Evolutionary conservation across 352 stramenopile genomes (phyloP).

Genomic region (Phytophthora tubulina): DNA sequence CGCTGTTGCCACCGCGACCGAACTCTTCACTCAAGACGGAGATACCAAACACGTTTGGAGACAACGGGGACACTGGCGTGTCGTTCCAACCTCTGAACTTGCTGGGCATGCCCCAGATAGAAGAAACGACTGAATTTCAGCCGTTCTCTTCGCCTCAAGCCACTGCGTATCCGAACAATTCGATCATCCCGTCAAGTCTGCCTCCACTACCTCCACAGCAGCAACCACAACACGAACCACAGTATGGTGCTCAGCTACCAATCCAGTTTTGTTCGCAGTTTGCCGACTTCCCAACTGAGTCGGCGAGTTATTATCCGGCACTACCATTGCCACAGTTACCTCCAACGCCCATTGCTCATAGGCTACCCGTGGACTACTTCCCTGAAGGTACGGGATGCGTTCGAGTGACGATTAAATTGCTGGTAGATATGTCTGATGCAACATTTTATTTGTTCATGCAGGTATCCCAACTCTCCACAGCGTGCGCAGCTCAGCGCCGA

Average conservation of each 20-base stretch:
- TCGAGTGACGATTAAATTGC: not conserved
- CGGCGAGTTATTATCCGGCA: slow-evolving; percentile 22
- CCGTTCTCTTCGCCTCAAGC: slow-evolving; percentile 30
- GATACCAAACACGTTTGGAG: slow-evolving; percentile 8
- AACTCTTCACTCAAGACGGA: slow-evolving; percentile 14
- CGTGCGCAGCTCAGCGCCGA: slow-evolving; percentile 21
- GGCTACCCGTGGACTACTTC: slow-evolving; percentile 31
- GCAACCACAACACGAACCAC: slow-evolving; percentile 11
- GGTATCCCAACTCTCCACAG: slow-evolving; percentile 32
- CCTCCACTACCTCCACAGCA: slow-evolving; percentile 1
- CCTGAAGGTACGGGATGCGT: slow-evolving; percentile 26
- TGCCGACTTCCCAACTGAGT: slow-evolving; percentile 19
- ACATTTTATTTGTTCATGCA: slow-evolving; percentile 7
- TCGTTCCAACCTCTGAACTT: slow-evolving; percentile 18
- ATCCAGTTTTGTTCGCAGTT: slow-evolving; percentile 26
- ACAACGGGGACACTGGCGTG: not conserved
- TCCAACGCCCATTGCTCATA: slow-evolving; percentile 4
- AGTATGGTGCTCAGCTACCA: slow-evolving; percentile 20
- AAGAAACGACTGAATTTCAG: slow-evolving; percentile 43
- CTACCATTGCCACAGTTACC: slow-evolving; percentile 1
- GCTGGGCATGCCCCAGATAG: slow-evolving; percentile 35
- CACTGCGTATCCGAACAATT: slow-evolving; percentile 8
- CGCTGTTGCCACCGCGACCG: not conserved
- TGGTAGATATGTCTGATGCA: not conserved
- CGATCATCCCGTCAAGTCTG: slow-evolving; percentile 8